Conservation (phyloP, 768 basidiomycete species). For the Mycena indigotica region DNA sequence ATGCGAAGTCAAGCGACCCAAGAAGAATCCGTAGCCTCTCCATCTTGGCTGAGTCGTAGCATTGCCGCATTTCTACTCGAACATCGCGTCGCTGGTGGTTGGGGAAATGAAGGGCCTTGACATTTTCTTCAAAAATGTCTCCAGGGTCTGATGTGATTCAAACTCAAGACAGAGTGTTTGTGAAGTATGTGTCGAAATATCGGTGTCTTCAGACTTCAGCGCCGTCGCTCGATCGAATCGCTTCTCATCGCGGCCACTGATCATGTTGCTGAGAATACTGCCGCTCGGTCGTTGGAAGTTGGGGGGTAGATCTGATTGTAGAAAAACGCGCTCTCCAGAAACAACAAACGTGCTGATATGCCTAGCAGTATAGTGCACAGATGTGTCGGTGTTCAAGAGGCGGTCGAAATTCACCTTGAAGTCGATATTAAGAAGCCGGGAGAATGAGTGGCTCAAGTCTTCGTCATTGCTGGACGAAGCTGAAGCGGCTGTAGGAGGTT, state of each 20-base stretch:
- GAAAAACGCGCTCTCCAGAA: slow-evolving; percentile 27
- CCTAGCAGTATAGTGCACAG: not conserved
- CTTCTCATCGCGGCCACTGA: no score
- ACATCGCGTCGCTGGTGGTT: slow-evolving; percentile 11
- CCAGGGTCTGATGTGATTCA: slow-evolving; percentile 24
- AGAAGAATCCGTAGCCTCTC: slow-evolving; percentile 27
- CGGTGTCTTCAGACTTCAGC: slow-evolving; percentile 26
- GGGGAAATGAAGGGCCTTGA: slow-evolving; percentile 26
- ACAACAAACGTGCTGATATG: slow-evolving; percentile 26
- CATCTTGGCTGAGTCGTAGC: slow-evolving; percentile 12
- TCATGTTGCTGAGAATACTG: no score
- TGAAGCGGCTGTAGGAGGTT: no score
- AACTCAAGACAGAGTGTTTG: slow-evolving; percentile 35
- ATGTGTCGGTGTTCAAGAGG: not conserved
- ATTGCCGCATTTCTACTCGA: slow-evolving; percentile 20
- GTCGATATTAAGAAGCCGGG: no score
- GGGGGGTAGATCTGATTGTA: slow-evolving; percentile 36
- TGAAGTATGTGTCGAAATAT: slow-evolving; percentile 29
- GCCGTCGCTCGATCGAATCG: no score
- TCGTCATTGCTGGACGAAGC: not conserved
- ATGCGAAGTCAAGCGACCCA: slow-evolving; percentile 30
- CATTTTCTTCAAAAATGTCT: slow-evolving; percentile 34
- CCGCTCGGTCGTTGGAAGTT: slow-evolving; percentile 14
- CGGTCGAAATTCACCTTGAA: no score
- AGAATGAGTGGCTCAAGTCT: no score